Evolutionary conservation across 2,329 filamentous ascomycete genomes (phyloP).

Genomic region (Didymosphaeria variabile): DNA sequence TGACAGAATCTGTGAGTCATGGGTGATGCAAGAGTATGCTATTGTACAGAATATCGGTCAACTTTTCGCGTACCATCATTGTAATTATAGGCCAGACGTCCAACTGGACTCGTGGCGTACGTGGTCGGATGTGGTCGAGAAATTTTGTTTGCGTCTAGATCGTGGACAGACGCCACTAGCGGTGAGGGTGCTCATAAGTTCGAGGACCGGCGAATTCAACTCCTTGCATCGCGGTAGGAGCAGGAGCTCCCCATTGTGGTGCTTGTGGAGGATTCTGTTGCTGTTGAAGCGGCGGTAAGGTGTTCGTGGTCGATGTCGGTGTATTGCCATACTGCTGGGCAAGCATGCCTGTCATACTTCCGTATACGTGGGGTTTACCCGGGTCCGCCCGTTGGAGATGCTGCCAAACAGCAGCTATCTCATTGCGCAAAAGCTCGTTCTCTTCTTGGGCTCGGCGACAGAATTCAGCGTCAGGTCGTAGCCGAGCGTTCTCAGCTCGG

Average conservation of each 20-base stretch:
- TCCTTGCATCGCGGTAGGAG: conserved; percentile 58
- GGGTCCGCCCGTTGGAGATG: conserved; percentile 58
- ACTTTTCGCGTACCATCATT: conserved; percentile 1
- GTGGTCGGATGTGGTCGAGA: conserved; percentile 1
- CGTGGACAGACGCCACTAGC: conserved; percentile 22
- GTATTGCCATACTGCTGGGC: conserved; percentile 49
- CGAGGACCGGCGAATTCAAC: conserved; percentile 56
- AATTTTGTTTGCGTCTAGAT: neutral
- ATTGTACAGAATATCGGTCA: conserved; percentile 25
- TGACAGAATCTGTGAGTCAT: conserved; percentile 21
- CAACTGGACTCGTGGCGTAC: neutral
- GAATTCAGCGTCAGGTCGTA: conserved; percentile 56
- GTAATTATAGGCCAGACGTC: neutral
- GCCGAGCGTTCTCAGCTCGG: conserved; percentile 50
- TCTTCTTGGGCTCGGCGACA: conserved; percentile 57
- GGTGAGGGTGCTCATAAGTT: conserved; percentile 48
- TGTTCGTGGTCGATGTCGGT: conserved; percentile 39
- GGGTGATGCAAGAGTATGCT: conserved; percentile 24
- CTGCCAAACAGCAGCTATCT: conserved; percentile 57
- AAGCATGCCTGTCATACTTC: conserved; percentile 55
- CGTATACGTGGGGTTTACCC: conserved; percentile 57
- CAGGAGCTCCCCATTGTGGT: conserved; percentile 42
- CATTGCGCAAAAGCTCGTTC: conserved; percentile 57
- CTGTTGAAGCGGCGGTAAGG: conserved; percentile 48
- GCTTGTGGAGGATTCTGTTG: conserved; percentile 44